Evolutionary conservation across 1,284 basidiomycete species (phyloP).

Genomic region (Ustilago hordei): DNA sequence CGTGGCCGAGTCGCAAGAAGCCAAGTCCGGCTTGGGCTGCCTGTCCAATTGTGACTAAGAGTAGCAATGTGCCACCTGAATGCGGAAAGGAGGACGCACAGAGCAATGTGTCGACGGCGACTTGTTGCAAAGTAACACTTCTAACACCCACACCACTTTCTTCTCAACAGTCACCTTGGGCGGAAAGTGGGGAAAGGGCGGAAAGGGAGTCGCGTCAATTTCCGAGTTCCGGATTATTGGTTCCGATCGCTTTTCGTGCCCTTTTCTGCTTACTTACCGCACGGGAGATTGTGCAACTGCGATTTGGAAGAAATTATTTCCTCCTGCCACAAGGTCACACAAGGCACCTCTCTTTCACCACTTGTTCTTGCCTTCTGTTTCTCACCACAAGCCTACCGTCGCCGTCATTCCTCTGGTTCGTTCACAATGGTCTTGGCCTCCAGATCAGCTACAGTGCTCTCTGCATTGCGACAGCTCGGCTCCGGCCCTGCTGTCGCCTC

Average conservation of each 20-base stretch:
- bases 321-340: background rate
- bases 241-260: conserved; percentile 13
- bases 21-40: background rate
- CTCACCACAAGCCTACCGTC: conserved; percentile 2
- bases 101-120: background rate
- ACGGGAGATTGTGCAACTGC: conserved; percentile 18
- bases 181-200: too few relatives aligned
- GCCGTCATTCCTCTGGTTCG: background rate
- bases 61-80: conserved; percentile 20
- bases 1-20: conserved; percentile 13
- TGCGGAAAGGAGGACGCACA: conserved; percentile 1
- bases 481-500: conserved; percentile 42
- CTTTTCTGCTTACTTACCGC: conserved; percentile 18
- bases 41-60: conserved; percentile 11
- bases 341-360: background rate
- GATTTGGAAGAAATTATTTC: conserved; percentile 25
- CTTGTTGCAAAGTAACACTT: conserved; percentile 27
- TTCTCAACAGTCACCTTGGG: conserved; percentile 4
- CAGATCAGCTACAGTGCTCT: conserved; percentile 20
- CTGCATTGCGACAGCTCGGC: conserved; percentile 28
- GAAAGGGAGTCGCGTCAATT: conserved; percentile 6
- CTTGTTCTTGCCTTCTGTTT: background rate
- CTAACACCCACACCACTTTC: background rate
- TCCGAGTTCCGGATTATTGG: background rate
- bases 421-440: conserved; percentile 31